Percentiles rank a stretch among this genome's conserved stretches.
Evolutionary conservation across 106 monocot genomes (phyloP).

Genomic region (Gastrodia elata): DNA sequence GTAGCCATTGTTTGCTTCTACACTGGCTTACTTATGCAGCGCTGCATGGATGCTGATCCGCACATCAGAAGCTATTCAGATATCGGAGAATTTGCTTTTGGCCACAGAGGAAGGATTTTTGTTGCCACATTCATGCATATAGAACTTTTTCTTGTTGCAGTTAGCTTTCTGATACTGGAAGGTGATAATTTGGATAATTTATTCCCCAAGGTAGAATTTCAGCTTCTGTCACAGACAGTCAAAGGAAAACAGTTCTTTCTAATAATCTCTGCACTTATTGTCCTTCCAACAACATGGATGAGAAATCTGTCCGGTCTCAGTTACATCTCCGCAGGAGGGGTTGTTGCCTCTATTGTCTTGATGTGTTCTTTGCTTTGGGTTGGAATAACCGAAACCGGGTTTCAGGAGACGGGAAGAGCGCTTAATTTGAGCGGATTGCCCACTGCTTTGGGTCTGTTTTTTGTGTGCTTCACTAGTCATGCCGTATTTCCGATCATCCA

Average conservation of each 20-base stretch:
- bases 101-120: slow-evolving; percentile 26
- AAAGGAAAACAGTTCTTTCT: slow-evolving; percentile 52
- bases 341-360: slow-evolving; percentile 43
- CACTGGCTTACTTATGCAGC: slow-evolving; percentile 59
- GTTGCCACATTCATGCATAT: slow-evolving; percentile 58
- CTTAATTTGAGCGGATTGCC: slow-evolving; percentile 40
- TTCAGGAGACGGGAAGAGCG: slow-evolving; percentile 24
- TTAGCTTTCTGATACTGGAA: slow-evolving; percentile 59
- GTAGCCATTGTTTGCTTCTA: slow-evolving; percentile 48
- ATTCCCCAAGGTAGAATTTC: slow-evolving; percentile 28
- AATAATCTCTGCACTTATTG: slow-evolving; percentile 27
- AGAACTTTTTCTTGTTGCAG: slow-evolving; percentile 63
- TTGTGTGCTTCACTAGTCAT: slow-evolving; percentile 69
- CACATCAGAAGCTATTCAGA: slow-evolving; percentile 43
- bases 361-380: slow-evolving; percentile 44
- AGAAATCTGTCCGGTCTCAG: slow-evolving; percentile 45
- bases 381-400: slow-evolving; percentile 43
- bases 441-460: slow-evolving; percentile 49
- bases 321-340: slow-evolving; percentile 49
- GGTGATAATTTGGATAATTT: slow-evolving; percentile 72
- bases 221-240: slow-evolving; percentile 19
- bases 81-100: slow-evolving; percentile 62
- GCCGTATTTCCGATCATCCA: slow-evolving; percentile 74
- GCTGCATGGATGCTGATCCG: slow-evolving; percentile 51
- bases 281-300: slow-evolving; percentile 67